Base-by-base conservation (phyloP, 768 basidiomycete species). In the Hericium rajendrae region DNA sequence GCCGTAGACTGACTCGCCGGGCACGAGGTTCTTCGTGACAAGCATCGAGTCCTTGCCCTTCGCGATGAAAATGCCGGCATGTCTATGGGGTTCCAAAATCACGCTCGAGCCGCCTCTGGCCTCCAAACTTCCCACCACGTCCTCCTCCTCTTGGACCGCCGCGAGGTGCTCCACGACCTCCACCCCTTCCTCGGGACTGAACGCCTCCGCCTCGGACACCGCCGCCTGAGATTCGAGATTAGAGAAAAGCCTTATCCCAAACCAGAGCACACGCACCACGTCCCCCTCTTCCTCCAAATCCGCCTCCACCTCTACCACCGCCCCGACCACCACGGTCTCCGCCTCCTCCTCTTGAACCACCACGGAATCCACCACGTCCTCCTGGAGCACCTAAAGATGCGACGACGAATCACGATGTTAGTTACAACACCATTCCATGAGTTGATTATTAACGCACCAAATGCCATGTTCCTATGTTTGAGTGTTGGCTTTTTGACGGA, bases 1-100 rank as follows among this genome's bases (percentile, higher is more conserved):
- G 59, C 97, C 97, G 70, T 99, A 99, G 10, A 99, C 95, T 6
- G 89, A 88, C 69, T 98, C 97, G 49, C 97, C 97, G 1, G 97
- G 97, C 41, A 91, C 93, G 70, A 99, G 82, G 73, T 97, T 98
- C 76, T 94, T 93, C 40, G 97, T 98, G 72, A 99, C 97, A 63
- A 99, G 77, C 73, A 98, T 81, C 66, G 91, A 86, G 67, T 98
- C 97, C 74, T 99, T 98, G 71, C 94, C 94, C 71, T 90, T 90
- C 58, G 97, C 97, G 67, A 99, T 88, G 76, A 97, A 99, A 54
- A 99, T 82, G 52, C 97, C 97, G 38, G 84, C 74, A 71, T 99
- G 97, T 68, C 88, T 80, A 77, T 99, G 97, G 0, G 95, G 94
- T 71, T 98, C 94, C 60, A 99, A 77, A 62, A 95, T 83, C 54